These are phyloP conservation scores for Solanum ossicruentum DNA, from an alignment of 257 asterid species.

Conservation along the genomic window DNA sequence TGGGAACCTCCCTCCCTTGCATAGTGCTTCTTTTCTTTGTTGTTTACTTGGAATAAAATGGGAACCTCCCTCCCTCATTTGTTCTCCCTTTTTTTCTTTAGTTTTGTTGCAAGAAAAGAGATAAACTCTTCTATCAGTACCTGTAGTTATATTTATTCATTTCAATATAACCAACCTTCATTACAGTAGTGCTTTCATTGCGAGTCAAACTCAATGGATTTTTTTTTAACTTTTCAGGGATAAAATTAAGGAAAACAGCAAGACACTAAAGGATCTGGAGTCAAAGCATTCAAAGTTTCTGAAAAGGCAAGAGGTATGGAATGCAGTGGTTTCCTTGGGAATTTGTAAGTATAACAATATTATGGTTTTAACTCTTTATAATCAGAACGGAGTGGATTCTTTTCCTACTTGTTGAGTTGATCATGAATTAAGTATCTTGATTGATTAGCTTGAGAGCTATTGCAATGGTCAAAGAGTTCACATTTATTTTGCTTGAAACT, in stretches of 20 bases:
- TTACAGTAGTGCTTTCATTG: neutral
- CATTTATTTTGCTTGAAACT: neutral
- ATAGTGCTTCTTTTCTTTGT: neutral
- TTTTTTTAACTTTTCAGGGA: constrained; percentile 30
- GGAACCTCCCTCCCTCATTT: neutral
- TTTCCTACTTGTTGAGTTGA: neutral
- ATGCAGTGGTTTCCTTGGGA: neutral
- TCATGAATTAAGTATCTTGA: neutral
- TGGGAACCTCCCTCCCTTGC: neutral
- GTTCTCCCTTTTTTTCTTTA: neutral
- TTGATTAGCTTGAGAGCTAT: neutral
- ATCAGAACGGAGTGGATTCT: neutral
- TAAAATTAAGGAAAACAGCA: constrained; percentile 55
- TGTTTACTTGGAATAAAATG: neutral
- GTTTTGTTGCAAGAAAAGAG: neutral
- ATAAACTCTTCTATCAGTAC: neutral
- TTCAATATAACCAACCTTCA: neutral
- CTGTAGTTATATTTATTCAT: neutral
- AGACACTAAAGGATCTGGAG: constrained; percentile 69
- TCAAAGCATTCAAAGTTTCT: constrained; percentile 50
- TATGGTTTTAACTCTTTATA: neutral
- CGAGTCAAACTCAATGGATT: neutral
- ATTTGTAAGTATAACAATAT: neutral
- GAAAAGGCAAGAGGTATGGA: constrained; percentile 73
- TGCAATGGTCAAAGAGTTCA: neutral